Evolutionary conservation across 352 stramenopile species (phyloP), one percentile per base, ranked within the genome.

Genomic region (Phytophthora uliginosa): DNA sequence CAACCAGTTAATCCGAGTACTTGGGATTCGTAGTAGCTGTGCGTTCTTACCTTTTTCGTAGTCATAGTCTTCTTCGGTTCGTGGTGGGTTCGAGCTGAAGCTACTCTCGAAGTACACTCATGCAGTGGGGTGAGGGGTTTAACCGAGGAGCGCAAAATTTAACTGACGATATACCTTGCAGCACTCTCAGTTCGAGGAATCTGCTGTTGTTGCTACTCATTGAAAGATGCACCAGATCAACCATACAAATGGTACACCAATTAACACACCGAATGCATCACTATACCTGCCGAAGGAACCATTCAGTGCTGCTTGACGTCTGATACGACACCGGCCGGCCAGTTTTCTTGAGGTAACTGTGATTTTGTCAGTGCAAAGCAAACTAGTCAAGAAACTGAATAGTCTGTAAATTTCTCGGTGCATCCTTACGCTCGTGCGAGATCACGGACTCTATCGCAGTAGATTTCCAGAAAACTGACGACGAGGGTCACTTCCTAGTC

Each of bases 381-480:
- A 38, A 50, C 34, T 36, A 12, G 7, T 24, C 3, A 51, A 24
- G 4, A 51, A 51, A 51, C n/a, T 24, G 2, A 59, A 5, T 48
- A 22, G 34, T 17, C 22, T 12, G 53, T 20, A 34, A 17, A 2
- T 13, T 13, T n/a, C 53, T 28, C 51, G 22, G 18, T 10, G 54
- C n/a, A 45, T 9, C 82, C 69, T 69, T 91, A 98, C 73, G 95
- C 94, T 75, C 93, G 81, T 7, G 93, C 89, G 12, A 98, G 86
- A 71, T 98, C 95, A 12, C 95, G 88, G 13, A 98, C 89, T 22
- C 91, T 90, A 63, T 98, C 95, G 54, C 93, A 97, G 79, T 98
- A 98, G 26, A 98, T 98, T 78, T 98, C 95, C 52, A 98, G 73
- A 75, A 98, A 98, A 54, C 90, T 97, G 52, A 98, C 90, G 18